Conservation (phyloP, 2,329 filamentous ascomycete species). For the Meredithiella fracta region DNA sequence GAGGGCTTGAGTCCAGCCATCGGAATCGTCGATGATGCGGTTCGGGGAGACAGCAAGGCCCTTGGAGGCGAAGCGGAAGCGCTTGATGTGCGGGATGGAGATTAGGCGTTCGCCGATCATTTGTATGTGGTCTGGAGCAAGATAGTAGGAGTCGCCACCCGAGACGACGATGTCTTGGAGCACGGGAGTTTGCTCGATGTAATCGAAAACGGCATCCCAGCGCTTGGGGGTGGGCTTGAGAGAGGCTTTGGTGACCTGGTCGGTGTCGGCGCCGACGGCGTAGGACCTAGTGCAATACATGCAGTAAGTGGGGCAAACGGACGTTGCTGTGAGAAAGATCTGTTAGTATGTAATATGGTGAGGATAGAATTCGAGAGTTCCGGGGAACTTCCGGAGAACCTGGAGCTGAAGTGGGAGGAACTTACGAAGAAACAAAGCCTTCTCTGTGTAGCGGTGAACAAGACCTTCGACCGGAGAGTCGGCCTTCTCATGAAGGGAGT, state of each 20-base stretch:
- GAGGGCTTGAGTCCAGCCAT: constrained; percentile 37
- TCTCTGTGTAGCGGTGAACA: constrained; percentile 48
- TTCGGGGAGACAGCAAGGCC: constrained; percentile 42
- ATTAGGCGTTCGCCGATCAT: constrained; percentile 40
- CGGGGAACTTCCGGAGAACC: neutral
- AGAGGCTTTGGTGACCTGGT: constrained; percentile 30
- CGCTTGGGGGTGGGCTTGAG: constrained; percentile 25
- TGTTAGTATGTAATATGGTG: neutral
- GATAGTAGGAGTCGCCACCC: constrained; percentile 44
- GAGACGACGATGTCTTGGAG: constrained; percentile 46
- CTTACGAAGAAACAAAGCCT: constrained; percentile 43
- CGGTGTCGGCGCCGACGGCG: constrained; percentile 38
- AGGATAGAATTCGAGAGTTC: neutral
- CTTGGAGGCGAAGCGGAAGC: constrained; percentile 46
- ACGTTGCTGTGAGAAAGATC: constrained; percentile 27
- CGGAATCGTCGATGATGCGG: constrained; percentile 34
- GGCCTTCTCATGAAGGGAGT: constrained; percentile 40
- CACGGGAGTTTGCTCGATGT: constrained; percentile 33
- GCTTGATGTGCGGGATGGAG: constrained; percentile 38
- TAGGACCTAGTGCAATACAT: constrained; percentile 46
- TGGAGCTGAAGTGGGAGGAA: too few species aligned
- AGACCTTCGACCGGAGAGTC: constrained; percentile 41
- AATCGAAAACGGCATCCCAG: constrained; percentile 40
- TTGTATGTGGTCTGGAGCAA: constrained; percentile 34
- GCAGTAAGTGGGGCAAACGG: constrained; percentile 47